phyloP scores from a whole-genome alignment of 2,329 filamentous ascomycete genomes.

The Aspergillus sojae region DNA sequence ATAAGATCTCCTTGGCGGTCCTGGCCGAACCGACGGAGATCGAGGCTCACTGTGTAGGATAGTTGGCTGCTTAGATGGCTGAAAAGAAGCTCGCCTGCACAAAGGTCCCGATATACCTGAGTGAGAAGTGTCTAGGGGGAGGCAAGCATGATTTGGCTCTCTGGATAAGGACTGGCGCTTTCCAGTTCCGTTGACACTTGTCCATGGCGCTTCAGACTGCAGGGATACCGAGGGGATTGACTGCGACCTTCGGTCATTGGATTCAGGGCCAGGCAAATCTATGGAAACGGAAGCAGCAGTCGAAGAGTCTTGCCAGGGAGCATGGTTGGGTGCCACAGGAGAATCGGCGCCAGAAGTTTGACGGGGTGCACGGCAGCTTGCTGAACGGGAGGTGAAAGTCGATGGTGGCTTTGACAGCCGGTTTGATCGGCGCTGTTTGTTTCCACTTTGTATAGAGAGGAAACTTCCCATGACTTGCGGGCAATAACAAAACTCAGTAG shows the following conservation, averaged over 20 bases:
- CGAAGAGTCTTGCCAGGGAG: conserved; percentile 40
- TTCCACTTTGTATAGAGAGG: conserved; percentile 35
- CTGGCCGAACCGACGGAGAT: conserved; percentile 14
- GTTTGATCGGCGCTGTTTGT: conserved; percentile 37
- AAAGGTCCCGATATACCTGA: conserved; percentile 15
- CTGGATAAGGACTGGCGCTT: conserved; percentile 10
- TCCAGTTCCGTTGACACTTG: not conserved
- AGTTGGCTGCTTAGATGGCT: conserved; percentile 24
- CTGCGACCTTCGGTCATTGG: conserved; percentile 19
- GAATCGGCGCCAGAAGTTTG: conserved; percentile 12
- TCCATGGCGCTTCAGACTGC: conserved; percentile 16
- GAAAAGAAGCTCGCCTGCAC: conserved; percentile 22
- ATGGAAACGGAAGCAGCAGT: conserved; percentile 29
- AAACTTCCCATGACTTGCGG: conserved; percentile 40
- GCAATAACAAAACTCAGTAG: conserved; percentile 12
- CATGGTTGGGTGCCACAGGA: conserved; percentile 16
- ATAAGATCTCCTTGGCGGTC: conserved; percentile 31
- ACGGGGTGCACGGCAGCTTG: conserved; percentile 18
- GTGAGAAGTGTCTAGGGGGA: conserved; percentile 11
- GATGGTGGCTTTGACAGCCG: conserved; percentile 42
- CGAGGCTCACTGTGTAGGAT: conserved; percentile 17
- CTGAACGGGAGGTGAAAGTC: conserved; percentile 21
- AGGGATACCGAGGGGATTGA: conserved; percentile 26
- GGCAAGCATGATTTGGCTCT: conserved; percentile 12
- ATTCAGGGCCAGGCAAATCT: conserved; percentile 13